Conservation (phyloP, 1,284 basidiomycete species). For the Anthracocystis panici-leucophaei region DNA sequence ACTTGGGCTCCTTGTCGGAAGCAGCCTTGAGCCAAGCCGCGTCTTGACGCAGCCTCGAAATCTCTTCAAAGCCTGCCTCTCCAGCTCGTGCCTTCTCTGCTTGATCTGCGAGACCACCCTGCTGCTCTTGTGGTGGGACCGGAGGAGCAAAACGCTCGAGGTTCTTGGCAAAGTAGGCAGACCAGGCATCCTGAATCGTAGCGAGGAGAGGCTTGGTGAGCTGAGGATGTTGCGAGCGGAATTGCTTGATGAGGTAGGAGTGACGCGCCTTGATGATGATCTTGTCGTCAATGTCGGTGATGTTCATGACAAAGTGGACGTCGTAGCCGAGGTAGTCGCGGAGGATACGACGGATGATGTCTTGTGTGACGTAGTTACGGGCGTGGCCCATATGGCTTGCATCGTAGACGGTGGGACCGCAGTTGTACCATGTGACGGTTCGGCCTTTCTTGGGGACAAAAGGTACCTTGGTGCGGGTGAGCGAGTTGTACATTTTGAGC, state of each 20-base stretch:
- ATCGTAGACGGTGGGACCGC: slow-evolving; percentile 98
- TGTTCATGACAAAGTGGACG: slow-evolving; percentile 99
- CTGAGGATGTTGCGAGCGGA: slow-evolving; percentile 51
- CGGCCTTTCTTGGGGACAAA: slow-evolving; percentile 84
- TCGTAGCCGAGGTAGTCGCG: slow-evolving; percentile 97
- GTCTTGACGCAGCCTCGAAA: slow-evolving; percentile 51
- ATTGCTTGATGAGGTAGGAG: slow-evolving; percentile 74
- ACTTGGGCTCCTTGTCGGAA: slow-evolving; percentile 63
- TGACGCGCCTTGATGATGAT: slow-evolving; percentile 73
- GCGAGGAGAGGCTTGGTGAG: slow-evolving; percentile 55
- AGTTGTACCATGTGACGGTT: slow-evolving; percentile 99
- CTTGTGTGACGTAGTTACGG: slow-evolving; percentile 97
- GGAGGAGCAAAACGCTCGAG: slow-evolving; percentile 61
- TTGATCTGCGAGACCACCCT: slow-evolving; percentile 39
- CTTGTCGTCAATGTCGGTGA: slow-evolving; percentile 99
- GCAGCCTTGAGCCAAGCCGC: slow-evolving; percentile 55
- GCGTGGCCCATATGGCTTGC: slow-evolving; percentile 99
- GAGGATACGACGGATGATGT: slow-evolving; percentile 91
- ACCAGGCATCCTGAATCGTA: slow-evolving; percentile 59
- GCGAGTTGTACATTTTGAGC: slow-evolving; percentile 91
- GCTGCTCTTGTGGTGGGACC: slow-evolving; percentile 57
- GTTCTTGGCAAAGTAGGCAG: slow-evolving; percentile 60
- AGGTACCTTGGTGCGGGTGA: slow-evolving; percentile 83
- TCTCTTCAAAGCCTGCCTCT: slow-evolving; percentile 65
- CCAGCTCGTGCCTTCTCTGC: slow-evolving; percentile 51